Base-by-base conservation (phyloP, 306 rosid genomes). In the Citrullus mucosospermus region DNA sequence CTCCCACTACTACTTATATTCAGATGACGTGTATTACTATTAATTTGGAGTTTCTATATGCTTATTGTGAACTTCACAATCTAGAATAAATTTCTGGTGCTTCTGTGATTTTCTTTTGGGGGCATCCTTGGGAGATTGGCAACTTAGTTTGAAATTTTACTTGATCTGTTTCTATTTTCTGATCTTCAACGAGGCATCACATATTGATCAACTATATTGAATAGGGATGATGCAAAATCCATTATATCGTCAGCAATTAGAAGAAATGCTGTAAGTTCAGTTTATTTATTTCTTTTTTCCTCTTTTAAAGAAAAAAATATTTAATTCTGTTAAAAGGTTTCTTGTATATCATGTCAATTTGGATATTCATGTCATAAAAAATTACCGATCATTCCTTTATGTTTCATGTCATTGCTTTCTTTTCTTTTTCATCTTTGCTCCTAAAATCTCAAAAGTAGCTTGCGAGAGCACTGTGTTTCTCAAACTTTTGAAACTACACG, bases 211-310 rank as follows among this genome's bases (percentile, higher is more conserved):
- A 30, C 28, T 30, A 51, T 73, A 34, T 65, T 78, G 76, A 68
- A 80, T 78, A 95, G 99, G 97, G 99, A 95, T 95, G 97, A 81
- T 92, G 81, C 93, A 95, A 86, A 89, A 95, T 88, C 97, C 97
- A 22, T 88, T 89, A 82, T 95, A 95, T 83, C 97, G 99, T 58
- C 91, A 92, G 80, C 99, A 92, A 85, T 95, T 95, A 53, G 97
- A 95, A 87, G 97, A 86, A 81, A 95, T 95, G 99, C 87, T 95
- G 97, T 95, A 85, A 89, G 97, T 85, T 83, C 70, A 50, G 38
- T 51, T 73, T 73, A 22, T 53, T 18, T 78, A 17, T 78, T 72
- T 36, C 4, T 72, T 41, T 43, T 67, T 48, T 48, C 55, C 36
- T 39, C 7, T 25, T 32, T 32, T 76, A 15, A 44, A 38, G 25